Conservation (phyloP, 495 filamentous ascomycete species). For the Cladorrhinum samala region DNA sequence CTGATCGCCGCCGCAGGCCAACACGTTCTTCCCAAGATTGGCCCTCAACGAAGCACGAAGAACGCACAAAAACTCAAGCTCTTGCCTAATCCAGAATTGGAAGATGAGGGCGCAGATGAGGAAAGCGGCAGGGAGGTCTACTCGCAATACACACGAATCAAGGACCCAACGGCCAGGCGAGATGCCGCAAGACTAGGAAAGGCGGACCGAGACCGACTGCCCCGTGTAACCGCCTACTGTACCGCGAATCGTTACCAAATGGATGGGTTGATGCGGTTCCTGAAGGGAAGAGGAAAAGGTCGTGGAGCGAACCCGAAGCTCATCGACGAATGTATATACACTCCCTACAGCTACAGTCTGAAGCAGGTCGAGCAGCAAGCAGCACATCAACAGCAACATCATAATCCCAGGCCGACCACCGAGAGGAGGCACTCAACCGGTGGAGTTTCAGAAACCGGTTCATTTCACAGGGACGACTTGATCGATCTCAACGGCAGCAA, state of each 20-base stretch:
- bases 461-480: conserved; percentile 24
- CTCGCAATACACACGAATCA: conserved; percentile 86
- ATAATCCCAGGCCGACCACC: conserved; percentile 42
- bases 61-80: conserved; percentile 95
- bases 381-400: conserved; percentile 22
- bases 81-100: conserved; percentile 79
- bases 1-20: conserved; percentile 43
- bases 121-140: conserved; percentile 95
- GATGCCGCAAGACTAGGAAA: conserved; percentile 93
- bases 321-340: conserved; percentile 96
- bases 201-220: conserved; percentile 79
- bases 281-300: conserved; percentile 72
- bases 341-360: conserved; percentile 69
- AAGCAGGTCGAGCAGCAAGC: conserved; percentile 28
- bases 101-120: conserved; percentile 69
- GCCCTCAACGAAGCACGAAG: conserved; percentile 89
- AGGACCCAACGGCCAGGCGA: conserved; percentile 86
- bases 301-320: conserved; percentile 79
- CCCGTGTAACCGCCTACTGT: conserved; percentile 92
- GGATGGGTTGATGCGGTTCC: conserved; percentile 77
- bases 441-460: conserved; percentile 11
- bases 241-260: conserved; percentile 86
- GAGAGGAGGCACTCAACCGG: conserved; percentile 49
- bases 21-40: conserved; percentile 63
- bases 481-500: conserved; percentile 21